These are phyloP conservation scores for Oryza nivara DNA, from an alignment of 176 grass and related monocot genomes.

Conservation along the genomic window DNA sequence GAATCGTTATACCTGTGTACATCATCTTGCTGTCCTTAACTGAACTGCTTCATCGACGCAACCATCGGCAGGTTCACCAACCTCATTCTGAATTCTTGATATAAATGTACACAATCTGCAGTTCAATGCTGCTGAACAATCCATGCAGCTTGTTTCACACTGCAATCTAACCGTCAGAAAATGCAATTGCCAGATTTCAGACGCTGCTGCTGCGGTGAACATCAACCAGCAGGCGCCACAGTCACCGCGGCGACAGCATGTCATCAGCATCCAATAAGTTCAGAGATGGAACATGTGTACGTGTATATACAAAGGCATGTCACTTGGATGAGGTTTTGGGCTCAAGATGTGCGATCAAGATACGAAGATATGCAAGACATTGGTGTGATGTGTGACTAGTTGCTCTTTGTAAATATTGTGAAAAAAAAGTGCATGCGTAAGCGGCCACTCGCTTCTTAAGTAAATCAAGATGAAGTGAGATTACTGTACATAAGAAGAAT, in stretches of 20 bases:
- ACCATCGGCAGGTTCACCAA: slow-evolving; percentile 48
- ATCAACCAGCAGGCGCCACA: slow-evolving; percentile 27
- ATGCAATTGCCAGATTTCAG: slow-evolving; percentile 25
- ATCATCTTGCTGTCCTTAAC: slow-evolving; percentile 51
- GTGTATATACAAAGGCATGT: not conserved
- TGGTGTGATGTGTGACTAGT: not conserved
- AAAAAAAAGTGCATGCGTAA: not conserved
- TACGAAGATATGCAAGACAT: not conserved
- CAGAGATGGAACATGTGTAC: not conserved
- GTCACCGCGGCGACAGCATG: slow-evolving; percentile 12
- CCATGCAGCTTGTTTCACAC: not conserved
- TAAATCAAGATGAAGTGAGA: slow-evolving; percentile 28
- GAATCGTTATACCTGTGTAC: slow-evolving; percentile 62
- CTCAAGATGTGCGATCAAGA: not conserved
- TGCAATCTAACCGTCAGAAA: not conserved
- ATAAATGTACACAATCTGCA: not conserved
- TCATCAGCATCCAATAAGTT: slow-evolving; percentile 43
- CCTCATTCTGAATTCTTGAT: not conserved
- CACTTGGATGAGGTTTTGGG: not conserved
- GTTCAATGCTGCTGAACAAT: not conserved
- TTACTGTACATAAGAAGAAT: not conserved
- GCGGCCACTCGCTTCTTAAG: slow-evolving; percentile 32
- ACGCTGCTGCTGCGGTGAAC: not conserved
- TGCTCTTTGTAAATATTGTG: not conserved
- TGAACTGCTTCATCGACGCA: slow-evolving; percentile 42